Conservation (phyloP, 345 rosid species). For the Capsella bursapastoris region DNA sequence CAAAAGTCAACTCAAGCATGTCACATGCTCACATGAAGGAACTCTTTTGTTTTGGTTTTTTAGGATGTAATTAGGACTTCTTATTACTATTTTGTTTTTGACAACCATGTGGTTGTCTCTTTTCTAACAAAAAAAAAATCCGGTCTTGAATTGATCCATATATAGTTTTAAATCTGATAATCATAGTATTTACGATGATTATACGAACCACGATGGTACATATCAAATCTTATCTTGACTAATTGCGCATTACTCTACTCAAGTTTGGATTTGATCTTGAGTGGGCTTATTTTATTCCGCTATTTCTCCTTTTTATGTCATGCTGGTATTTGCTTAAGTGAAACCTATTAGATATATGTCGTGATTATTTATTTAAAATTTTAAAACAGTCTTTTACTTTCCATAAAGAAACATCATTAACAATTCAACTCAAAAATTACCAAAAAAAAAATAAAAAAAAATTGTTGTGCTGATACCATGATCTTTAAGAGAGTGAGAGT, state of each 20-base stretch:
- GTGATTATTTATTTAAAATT: neutral
- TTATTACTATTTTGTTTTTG: neutral
- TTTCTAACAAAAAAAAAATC: neutral
- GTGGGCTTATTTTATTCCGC: neutral
- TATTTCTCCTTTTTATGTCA: neutral
- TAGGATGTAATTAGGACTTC: neutral
- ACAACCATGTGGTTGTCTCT: neutral
- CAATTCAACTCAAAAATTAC: neutral
- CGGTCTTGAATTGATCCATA: neutral
- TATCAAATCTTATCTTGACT: neutral
- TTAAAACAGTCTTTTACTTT: neutral
- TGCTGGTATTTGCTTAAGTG: too few relatives aligned
- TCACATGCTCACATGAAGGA: slow-evolving; percentile 31
- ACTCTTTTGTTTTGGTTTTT: neutral
- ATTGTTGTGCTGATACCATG: neutral
- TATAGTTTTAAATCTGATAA: neutral
- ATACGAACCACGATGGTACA: neutral
- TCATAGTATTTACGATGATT: neutral
- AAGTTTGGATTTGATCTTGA: slow-evolving; percentile 3
- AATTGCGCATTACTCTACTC: neutral
- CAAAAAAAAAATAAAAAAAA: too few relatives aligned
- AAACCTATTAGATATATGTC: too few relatives aligned
- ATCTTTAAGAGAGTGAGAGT: slow-evolving; percentile 6
- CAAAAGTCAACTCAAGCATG: slow-evolving; percentile 38
- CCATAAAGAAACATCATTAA: neutral